phyloP scores from a whole-genome alignment of 768 basidiomycete species.

The Phlebiopsis gigantea region DNA sequence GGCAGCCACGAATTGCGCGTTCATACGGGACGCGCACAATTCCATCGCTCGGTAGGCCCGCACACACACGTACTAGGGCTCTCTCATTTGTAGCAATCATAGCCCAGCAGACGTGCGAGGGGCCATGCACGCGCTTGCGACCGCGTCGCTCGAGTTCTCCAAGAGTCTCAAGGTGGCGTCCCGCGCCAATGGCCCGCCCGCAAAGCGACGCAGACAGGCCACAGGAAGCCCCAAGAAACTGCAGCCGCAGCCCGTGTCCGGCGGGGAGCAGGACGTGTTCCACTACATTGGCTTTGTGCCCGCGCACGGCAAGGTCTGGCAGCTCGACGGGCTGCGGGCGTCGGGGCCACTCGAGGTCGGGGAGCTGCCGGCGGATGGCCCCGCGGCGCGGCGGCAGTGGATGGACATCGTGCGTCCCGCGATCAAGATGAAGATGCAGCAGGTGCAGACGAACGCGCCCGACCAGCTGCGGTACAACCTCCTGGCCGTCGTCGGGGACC shows the following conservation, averaged over 20 bases:
- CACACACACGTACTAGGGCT: neutral
- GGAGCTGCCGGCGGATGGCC: constrained; percentile 32
- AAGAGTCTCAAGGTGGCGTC: constrained; percentile 29
- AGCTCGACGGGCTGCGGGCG: constrained; percentile 55
- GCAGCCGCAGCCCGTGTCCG: constrained; percentile 18
- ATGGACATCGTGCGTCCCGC: constrained; percentile 60
- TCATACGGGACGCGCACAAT: constrained; percentile 53
- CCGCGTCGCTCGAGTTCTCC: constrained; percentile 37
- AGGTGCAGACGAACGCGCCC: constrained; percentile 30
- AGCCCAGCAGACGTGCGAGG: constrained; percentile 59
- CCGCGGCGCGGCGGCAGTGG: constrained; percentile 31
- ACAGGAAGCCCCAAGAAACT: constrained; percentile 16
- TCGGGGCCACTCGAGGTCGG: constrained; percentile 60
- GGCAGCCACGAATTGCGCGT: constrained; percentile 50
- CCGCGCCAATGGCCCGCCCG: constrained; percentile 29
- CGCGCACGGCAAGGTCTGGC: constrained; percentile 62
- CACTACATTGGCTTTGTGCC: constrained; percentile 67
- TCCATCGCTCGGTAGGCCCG: constrained; percentile 48
- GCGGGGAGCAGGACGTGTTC: constrained; percentile 40
- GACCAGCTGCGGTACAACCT: constrained; percentile 51
- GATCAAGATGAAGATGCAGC: constrained; percentile 56
- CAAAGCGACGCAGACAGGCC: constrained; percentile 27
- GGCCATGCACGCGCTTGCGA: constrained; percentile 40
- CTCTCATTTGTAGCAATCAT: neutral
- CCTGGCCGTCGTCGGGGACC: constrained; percentile 53